A percentile compares a stretch with the other conserved stretches of the same genome.
Evolutionary conservation across 441 rosid genomes (phyloP).

Genomic region (Euphorbia schlechtendalii): DNA sequence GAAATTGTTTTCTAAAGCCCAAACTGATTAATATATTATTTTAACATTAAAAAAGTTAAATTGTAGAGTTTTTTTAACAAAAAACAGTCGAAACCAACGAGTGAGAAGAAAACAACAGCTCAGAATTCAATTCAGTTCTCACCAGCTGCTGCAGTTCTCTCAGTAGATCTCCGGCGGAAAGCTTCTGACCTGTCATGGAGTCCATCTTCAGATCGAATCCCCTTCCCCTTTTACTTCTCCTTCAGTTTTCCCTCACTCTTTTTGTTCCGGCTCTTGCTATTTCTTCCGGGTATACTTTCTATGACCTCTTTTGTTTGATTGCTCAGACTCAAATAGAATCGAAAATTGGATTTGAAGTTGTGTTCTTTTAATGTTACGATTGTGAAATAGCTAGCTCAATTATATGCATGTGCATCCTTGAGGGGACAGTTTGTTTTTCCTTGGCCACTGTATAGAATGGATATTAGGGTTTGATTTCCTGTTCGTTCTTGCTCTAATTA

Average conservation of each 20-base stretch:
- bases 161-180: conserved; percentile 6
- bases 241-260: conserved; percentile 22
- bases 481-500: not conserved
- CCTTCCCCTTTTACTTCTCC: conserved; percentile 18
- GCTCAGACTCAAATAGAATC: not conserved
- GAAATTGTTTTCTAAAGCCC: too few relatives aligned
- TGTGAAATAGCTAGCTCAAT: not conserved
- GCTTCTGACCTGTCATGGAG: conserved; percentile 21
- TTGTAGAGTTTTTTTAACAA: not conserved
- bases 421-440: not conserved
- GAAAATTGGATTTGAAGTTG: not conserved
- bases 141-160: conserved; percentile 1
- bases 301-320: not conserved
- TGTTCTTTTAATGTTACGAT: not conserved
- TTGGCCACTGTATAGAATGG: not conserved
- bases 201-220: conserved; percentile 24
- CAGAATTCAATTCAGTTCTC: conserved; percentile 7
- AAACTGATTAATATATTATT: not conserved
- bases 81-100: not conserved
- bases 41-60: too few relatives aligned
- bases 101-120: not conserved
- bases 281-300: conserved; percentile 29
- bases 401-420: not conserved
- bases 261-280: conserved; percentile 25
- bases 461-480: conserved; percentile 7